phyloP scores from a whole-genome alignment of 495 filamentous ascomycete species.

The Platismatia glauca region DNA sequence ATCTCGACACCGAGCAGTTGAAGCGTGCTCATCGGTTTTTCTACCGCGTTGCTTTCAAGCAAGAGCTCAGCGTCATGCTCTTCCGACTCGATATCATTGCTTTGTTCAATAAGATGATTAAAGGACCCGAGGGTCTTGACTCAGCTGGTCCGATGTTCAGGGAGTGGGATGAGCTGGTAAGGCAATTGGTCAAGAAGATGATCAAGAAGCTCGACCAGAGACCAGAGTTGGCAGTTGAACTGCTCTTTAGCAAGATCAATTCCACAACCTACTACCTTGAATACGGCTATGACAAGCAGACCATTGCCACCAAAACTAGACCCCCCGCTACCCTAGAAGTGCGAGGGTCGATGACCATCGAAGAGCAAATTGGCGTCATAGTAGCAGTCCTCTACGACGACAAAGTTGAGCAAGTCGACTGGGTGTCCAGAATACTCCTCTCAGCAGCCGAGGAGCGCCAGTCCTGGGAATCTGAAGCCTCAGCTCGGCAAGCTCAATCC shows the following conservation, averaged over 20 bases:
- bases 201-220: slow-evolving; percentile 73
- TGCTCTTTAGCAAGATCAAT: slow-evolving; percentile 90
- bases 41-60: slow-evolving; percentile 89
- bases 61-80: slow-evolving; percentile 77
- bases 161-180: slow-evolving; percentile 87
- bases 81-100: slow-evolving; percentile 86
- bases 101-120: slow-evolving; percentile 84
- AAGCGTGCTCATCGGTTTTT: slow-evolving; percentile 95
- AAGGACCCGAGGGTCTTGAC: slow-evolving; percentile 74
- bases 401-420: slow-evolving; percentile 63
- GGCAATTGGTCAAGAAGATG: slow-evolving; percentile 67
- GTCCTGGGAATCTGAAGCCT: slow-evolving; percentile 66
- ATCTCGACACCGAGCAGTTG: slow-evolving; percentile 70
- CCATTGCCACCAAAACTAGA: slow-evolving; percentile 47
- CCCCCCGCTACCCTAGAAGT: slow-evolving; percentile 75
- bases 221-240: slow-evolving; percentile 73
- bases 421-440: slow-evolving; percentile 64
- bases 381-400: slow-evolving; percentile 71
- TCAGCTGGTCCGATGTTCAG: slow-evolving; percentile 52
- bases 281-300: slow-evolving; percentile 80
- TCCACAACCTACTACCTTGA: slow-evolving; percentile 78
- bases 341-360: slow-evolving; percentile 52
- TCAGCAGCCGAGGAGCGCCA: slow-evolving; percentile 64
- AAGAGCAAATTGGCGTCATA: slow-evolving; percentile 67
- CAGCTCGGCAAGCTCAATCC: slow-evolving; percentile 40